Percentiles rank a stretch among this genome's conserved stretches.
These are phyloP conservation scores for Tetratostichococcus sp. DNA, from an alignment of 139 green algal species.

Conservation along the genomic window DNA sequence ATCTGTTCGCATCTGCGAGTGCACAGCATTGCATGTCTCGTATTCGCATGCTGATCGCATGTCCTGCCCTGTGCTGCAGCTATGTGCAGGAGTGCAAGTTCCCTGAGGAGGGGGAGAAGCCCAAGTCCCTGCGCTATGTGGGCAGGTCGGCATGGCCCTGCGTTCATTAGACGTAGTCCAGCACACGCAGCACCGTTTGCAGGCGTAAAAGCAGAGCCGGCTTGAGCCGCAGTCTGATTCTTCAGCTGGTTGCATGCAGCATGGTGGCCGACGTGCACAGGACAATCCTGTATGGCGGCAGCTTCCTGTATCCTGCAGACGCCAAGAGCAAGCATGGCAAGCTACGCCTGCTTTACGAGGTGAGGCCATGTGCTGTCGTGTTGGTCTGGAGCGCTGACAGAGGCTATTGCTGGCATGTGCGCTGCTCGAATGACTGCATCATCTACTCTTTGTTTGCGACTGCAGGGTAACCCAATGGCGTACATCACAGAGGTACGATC, in stretches of 20 bases:
- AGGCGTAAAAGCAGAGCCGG: too few species aligned
- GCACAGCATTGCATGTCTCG: too few species aligned
- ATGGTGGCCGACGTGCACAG: slow-evolving; percentile 79
- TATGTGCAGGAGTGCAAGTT: slow-evolving; percentile 62
- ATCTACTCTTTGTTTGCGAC: too few species aligned
- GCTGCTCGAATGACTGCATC: too few species aligned
- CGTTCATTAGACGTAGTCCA: too few species aligned
- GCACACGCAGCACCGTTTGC: too few species aligned
- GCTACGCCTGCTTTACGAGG: slow-evolving; percentile 71
- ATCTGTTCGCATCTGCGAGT: too few species aligned
- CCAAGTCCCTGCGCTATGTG: slow-evolving; percentile 65
- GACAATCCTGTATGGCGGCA: slow-evolving; percentile 71
- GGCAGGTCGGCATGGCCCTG: slow-evolving; percentile 10
- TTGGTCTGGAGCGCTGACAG: background rate
- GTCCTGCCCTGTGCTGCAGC: slow-evolving; percentile 10
- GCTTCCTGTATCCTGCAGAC: slow-evolving; percentile 75
- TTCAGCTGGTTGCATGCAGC: slow-evolving; percentile 7
- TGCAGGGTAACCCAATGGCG: slow-evolving; percentile 1
- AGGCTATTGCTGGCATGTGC: background rate
- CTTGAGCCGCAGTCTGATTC: too few species aligned
- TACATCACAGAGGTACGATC: background rate
- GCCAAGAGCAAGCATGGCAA: slow-evolving; percentile 64
- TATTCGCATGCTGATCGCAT: too few species aligned
- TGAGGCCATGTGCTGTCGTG: background rate
- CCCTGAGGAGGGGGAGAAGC: slow-evolving; percentile 28